These are phyloP conservation scores for Triticum urartu DNA, from an alignment of 176 grass and related monocot genomes.

Conservation along the genomic window DNA sequence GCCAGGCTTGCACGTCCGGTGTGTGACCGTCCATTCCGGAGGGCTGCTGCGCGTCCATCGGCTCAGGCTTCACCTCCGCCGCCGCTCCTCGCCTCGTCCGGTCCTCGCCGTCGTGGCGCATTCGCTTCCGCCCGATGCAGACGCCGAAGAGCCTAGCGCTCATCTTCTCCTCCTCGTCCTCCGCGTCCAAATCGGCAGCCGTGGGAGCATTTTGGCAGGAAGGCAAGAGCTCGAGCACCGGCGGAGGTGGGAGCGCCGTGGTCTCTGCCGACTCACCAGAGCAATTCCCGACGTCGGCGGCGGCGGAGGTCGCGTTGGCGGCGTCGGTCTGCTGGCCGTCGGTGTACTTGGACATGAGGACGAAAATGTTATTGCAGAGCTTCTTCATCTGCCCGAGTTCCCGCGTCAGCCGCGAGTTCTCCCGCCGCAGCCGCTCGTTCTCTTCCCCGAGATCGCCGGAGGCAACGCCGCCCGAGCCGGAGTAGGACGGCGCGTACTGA, in stretches of 20 bases:
- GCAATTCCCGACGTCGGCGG: background rate
- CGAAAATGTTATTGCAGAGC: constrained; percentile 81
- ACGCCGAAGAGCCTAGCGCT: constrained; percentile 67
- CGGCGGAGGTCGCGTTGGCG: background rate
- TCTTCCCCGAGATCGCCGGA: constrained; percentile 52
- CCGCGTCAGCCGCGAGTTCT: constrained; percentile 64
- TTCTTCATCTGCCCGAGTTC: constrained; percentile 82
- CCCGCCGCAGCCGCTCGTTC: constrained; percentile 58
- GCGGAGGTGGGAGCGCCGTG: background rate
- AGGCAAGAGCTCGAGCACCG: constrained; percentile 60
- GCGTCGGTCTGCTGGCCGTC: constrained; percentile 32
- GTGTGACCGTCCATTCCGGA: background rate
- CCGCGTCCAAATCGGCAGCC: background rate
- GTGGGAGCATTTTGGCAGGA: constrained; percentile 17
- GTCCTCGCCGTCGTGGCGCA: constrained; percentile 17
- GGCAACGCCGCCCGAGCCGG: constrained; percentile 16
- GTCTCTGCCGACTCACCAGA: constrained; percentile 36
- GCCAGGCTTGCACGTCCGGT: constrained; percentile 34
- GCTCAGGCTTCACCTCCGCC: constrained; percentile 54
- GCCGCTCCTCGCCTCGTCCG: background rate
- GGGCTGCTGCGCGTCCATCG: constrained; percentile 13
- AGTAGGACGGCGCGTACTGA: constrained; percentile 20
- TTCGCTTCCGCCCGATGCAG: constrained; percentile 65
- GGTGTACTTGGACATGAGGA: constrained; percentile 76
- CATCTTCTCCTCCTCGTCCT: constrained; percentile 13